Conservation (phyloP, 768 basidiomycete genomes). For the Pilatotrama ljubarskyi region DNA sequence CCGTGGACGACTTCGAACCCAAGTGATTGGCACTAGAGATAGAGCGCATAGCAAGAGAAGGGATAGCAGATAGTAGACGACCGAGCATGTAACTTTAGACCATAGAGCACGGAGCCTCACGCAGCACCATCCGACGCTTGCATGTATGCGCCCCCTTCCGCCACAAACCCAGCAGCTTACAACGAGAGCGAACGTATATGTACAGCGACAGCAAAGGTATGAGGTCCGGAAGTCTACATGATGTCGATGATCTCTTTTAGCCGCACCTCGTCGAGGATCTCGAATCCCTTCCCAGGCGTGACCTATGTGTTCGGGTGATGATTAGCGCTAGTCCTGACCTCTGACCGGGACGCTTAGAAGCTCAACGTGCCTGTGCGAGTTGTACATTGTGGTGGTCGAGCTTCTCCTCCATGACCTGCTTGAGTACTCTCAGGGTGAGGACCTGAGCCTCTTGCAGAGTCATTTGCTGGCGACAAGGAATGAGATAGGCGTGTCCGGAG, state of each 20-base stretch:
- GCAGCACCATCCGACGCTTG: not conserved
- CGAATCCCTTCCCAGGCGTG: conserved; percentile 80
- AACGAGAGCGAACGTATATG: conserved; percentile 12
- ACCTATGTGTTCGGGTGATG: too few relatives aligned
- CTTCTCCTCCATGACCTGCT: conserved; percentile 99
- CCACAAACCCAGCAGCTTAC: conserved; percentile 16
- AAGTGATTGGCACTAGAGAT: conserved; percentile 42
- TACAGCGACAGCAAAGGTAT: conserved; percentile 19
- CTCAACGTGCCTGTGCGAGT: conserved; percentile 75
- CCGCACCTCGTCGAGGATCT: conserved; percentile 79
- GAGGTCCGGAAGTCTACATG: conserved; percentile 25
- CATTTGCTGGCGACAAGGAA: conserved; percentile 73
- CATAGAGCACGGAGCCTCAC: not conserved
- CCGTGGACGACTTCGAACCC: conserved; percentile 68
- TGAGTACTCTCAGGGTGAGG: conserved; percentile 84
- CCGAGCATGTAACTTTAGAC: not conserved
- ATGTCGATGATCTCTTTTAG: conserved; percentile 81
- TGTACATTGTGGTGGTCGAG: conserved; percentile 99
- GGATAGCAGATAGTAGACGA: not conserved
- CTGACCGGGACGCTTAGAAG: too few relatives aligned
- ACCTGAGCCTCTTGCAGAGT: conserved; percentile 84
- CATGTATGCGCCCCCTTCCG: not conserved
- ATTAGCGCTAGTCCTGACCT: too few relatives aligned
- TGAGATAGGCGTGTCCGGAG: not conserved
- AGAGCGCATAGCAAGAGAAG: not conserved